Conservation (phyloP, 169 alveolate genomes). For the Eimeria necatrix region DNA sequence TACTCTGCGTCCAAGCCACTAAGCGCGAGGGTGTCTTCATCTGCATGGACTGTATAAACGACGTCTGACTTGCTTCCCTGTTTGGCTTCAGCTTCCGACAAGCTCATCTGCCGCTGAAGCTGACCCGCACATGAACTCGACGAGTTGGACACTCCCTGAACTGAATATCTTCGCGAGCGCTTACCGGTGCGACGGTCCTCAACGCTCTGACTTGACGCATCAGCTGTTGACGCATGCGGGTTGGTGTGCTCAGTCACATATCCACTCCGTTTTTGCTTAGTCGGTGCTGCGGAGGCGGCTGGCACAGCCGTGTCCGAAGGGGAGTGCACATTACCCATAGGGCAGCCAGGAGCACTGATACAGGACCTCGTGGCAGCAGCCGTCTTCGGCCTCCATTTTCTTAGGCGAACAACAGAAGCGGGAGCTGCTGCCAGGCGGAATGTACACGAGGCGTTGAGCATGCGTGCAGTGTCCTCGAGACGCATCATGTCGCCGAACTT, state of each 20-base stretch:
- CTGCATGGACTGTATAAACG: constrained; percentile 69
- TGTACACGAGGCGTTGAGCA: constrained; percentile 70
- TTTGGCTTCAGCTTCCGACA: not conserved
- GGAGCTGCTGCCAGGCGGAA: constrained; percentile 73
- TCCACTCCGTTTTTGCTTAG: not conserved
- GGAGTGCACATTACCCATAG: not conserved
- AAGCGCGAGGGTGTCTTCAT: constrained; percentile 65
- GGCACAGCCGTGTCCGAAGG: not conserved
- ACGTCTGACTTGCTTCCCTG: constrained; percentile 4
- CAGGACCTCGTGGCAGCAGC: not conserved
- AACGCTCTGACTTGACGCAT: constrained; percentile 6
- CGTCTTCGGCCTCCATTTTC: not conserved
- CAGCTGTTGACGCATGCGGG: constrained; percentile 38
- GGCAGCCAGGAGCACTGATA: not conserved
- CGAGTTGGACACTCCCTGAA: not conserved
- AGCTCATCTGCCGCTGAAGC: not conserved
- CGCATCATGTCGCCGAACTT: constrained; percentile 71
- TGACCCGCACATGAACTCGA: not conserved
- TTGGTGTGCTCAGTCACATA: constrained; percentile 5
- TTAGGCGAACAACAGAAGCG: not conserved
- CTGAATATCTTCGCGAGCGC: not conserved
- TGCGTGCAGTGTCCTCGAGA: constrained; percentile 67
- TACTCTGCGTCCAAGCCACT: constrained; percentile 71
- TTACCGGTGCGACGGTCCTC: not conserved
- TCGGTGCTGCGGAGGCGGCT: not conserved